phyloP scores from a whole-genome alignment of 2,329 filamentous ascomycete genomes.

The Beauveria caledonica region DNA sequence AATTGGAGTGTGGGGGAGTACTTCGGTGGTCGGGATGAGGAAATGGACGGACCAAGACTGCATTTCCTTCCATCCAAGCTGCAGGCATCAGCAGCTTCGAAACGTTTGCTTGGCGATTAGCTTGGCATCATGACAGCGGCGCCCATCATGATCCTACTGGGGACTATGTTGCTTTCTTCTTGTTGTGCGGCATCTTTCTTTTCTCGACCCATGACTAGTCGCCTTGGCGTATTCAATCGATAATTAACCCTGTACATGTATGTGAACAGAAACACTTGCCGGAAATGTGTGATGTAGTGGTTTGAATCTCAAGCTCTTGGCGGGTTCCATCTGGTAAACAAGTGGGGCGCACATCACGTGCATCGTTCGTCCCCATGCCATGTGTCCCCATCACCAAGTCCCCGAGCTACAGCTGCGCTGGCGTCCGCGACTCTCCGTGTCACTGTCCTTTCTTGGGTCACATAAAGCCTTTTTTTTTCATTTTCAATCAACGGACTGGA shows the following conservation, averaged over 20 bases:
- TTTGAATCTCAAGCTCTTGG: not conserved
- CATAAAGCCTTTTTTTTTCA: not conserved
- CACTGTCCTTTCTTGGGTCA: not conserved
- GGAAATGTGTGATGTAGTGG: not conserved
- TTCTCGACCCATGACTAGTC: not conserved
- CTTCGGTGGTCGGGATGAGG: conserved; percentile 5
- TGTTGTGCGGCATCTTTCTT: not conserved
- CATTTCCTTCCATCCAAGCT: conserved; percentile 4
- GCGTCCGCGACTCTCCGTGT: not conserved
- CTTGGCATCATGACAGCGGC: not conserved
- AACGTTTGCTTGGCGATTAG: not conserved
- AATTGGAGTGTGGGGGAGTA: conserved; percentile 2
- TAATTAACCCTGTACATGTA: too few species aligned
- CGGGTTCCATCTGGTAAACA: not conserved
- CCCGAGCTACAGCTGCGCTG: not conserved
- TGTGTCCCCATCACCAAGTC: conserved; percentile 9
- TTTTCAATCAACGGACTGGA: not conserved
- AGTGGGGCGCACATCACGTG: conserved; percentile 9
- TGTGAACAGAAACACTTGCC: too few species aligned
- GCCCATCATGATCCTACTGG: not conserved
- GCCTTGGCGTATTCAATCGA: not conserved
- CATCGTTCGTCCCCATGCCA: conserved; percentile 4
- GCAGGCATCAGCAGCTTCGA: not conserved
- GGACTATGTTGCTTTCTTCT: not conserved
- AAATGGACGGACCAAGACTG: not conserved